Percentiles rank a stretch among this genome's conserved stretches.
These are phyloP conservation scores for Paraleonurus japonicus DNA, from an alignment of 257 asterid genomes.

Conservation along the genomic window DNA sequence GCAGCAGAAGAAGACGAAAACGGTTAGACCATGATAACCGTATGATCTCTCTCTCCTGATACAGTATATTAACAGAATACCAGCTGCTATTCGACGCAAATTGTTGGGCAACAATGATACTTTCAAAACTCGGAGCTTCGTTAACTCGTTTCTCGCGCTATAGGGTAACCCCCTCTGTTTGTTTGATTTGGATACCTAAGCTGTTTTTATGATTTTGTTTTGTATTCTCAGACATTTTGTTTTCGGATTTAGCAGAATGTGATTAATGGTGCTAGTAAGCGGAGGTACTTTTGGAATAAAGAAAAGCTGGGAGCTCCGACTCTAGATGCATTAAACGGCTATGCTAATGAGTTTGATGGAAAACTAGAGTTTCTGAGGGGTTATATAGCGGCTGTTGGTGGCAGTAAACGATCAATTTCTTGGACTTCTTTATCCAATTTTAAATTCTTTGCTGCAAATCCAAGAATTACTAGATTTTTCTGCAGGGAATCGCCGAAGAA, in stretches of 20 bases:
- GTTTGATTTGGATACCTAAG: neutral
- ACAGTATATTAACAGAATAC: too few species aligned
- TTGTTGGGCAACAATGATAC: conserved; percentile 40
- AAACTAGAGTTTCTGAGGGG: conserved; percentile 58
- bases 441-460: conserved; percentile 38
- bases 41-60: too few species aligned
- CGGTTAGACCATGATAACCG: too few species aligned
- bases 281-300: conserved; percentile 34
- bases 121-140: conserved; percentile 53
- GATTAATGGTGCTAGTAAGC: conserved; percentile 42
- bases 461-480: conserved; percentile 59
- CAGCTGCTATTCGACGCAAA: neutral
- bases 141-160: conserved; percentile 51
- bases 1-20: too few species aligned
- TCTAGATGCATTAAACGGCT: conserved; percentile 25
- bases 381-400: conserved; percentile 52
- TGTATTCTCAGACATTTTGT: neutral
- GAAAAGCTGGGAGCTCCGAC: conserved; percentile 35
- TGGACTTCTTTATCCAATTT: conserved; percentile 44
- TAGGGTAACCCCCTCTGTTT: conserved; percentile 40
- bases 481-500: conserved; percentile 67
- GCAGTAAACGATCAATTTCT: conserved; percentile 32
- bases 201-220: neutral
- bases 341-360: conserved; percentile 40
- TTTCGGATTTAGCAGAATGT: conserved; percentile 48